Conservation (phyloP, 306 rosid species). For the Vigna radiata region DNA sequence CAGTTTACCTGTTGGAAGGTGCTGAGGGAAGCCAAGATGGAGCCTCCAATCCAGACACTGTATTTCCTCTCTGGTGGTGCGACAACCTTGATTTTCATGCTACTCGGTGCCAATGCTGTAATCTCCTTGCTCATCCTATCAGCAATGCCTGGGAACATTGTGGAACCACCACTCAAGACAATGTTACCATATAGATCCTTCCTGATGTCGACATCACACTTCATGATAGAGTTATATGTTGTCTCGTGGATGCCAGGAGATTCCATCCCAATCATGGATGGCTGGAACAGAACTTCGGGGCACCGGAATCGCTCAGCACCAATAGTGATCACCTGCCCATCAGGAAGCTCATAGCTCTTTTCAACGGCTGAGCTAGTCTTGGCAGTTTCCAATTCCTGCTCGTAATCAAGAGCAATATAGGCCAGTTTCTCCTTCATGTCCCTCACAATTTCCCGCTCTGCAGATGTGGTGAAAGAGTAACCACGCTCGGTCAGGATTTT, state of each 20-base stretch:
- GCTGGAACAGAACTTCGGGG: conserved; percentile 64
- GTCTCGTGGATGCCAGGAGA: conserved; percentile 63
- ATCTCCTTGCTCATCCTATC: conserved; percentile 69
- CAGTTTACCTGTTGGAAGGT: conserved; percentile 63
- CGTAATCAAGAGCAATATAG: conserved; percentile 80
- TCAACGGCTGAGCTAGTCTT: conserved; percentile 83
- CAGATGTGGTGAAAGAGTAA: conserved; percentile 79
- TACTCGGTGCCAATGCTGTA: conserved; percentile 63
- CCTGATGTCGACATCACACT: conserved; percentile 62
- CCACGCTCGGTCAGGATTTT: conserved; percentile 87
- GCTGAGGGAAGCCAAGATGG: conserved; percentile 67
- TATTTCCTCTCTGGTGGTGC: conserved; percentile 67
- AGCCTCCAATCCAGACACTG: conserved; percentile 71
- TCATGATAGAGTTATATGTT: conserved; percentile 62
- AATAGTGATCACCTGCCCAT: conserved; percentile 62
- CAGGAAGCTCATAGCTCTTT: conserved; percentile 75
- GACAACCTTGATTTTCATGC: conserved; percentile 65
- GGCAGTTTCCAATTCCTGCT: conserved; percentile 76
- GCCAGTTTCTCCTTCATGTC: conserved; percentile 70
- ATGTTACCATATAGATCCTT: conserved; percentile 66
- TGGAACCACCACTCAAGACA: conserved; percentile 67
- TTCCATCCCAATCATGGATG: conserved; percentile 65
- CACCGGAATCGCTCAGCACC: conserved; percentile 67
- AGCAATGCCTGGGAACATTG: conserved; percentile 67
- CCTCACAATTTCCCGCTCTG: conserved; percentile 89